A percentile compares a stretch with the other conserved stretches of the same genome.
Conservation (phyloP, 257 asterid genomes). For the Nemophila menziesii region DNA sequence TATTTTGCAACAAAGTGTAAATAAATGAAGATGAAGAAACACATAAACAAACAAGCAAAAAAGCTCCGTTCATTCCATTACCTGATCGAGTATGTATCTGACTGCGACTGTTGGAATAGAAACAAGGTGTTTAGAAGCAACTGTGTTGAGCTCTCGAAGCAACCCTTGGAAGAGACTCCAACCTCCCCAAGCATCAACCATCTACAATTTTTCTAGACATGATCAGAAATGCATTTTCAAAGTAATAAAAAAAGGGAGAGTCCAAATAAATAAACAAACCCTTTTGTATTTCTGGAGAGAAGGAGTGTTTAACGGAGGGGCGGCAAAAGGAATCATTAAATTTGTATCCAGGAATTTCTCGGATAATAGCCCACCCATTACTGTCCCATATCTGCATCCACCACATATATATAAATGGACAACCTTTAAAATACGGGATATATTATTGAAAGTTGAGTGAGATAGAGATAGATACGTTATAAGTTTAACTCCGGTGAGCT, state of each 20-base stretch:
- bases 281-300: constrained; percentile 96
- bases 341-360: constrained; percentile 91
- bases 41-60: constrained; percentile 1
- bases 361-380: constrained; percentile 93
- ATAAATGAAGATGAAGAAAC: background rate
- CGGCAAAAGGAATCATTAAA: constrained; percentile 78
- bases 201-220: constrained; percentile 26
- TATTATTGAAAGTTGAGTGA: constrained; percentile 12
- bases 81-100: constrained; percentile 81
- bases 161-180: constrained; percentile 81
- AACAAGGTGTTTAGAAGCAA: constrained; percentile 69
- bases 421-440: background rate
- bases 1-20: background rate
- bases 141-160: constrained; percentile 54
- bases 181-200: constrained; percentile 99
- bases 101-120: constrained; percentile 85
- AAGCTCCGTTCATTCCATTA: constrained; percentile 4
- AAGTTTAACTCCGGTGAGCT: constrained; percentile 79
- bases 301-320: constrained; percentile 82
- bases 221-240: background rate
- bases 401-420: background rate
- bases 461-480: constrained; percentile 73
- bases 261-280: constrained; percentile 23
- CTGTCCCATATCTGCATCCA: constrained; percentile 78
- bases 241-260: background rate